Evolutionary conservation across 2,329 filamentous ascomycete species (phyloP), one percentile per base, ranked within the genome.

Genomic region (Alternaria sp.): DNA sequence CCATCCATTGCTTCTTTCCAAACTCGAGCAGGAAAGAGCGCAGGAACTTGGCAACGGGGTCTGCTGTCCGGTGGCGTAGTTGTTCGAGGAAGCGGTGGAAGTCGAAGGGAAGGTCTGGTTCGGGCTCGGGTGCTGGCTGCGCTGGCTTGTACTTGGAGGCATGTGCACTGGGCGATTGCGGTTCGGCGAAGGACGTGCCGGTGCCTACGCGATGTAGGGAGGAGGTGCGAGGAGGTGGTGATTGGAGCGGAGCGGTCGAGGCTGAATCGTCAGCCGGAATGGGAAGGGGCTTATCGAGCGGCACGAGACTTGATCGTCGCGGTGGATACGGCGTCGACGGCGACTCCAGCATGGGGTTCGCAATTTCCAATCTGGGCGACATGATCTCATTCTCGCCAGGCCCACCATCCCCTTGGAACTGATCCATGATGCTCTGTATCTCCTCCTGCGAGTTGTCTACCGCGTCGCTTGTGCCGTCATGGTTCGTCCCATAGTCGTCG

Each of bases 1-100:
- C 96, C 92, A 97, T 97, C 96, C 96, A 99, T 80, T 98, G 96
- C 71, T 94, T 93, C 83, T 98, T 99, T 36, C 90, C 93, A 81
- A 99, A 99, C 79, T 99, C 96, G 52, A 89, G 89, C 28, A 99
- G 83, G 74, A 99, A 99, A 0, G 96, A 98, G 68, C 96, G 92
- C 49, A 99, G 86, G 76, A 97, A 99, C 68, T 95, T 91, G 6
- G 96, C 96, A 3, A 99, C 95, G 1, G 96, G 96, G 74, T 99
- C 96, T n/a, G 96, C 96, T 61, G 96, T 97, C 69, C 95, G 93
- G 81, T 99, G 96, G 64, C 96, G 91, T 30, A 99, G 85, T 80
- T 99, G 96, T 79, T 98, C 96, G 50, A 99, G 84, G 77, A 99
- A 99, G 15, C 96, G 89, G 80, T 99, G 96, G 73, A 99, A 99